Evolutionary conservation across 768 basidiomycete genomes (phyloP), one percentile per base, ranked within the genome.

Genomic region (Hygrophorus russula): DNA sequence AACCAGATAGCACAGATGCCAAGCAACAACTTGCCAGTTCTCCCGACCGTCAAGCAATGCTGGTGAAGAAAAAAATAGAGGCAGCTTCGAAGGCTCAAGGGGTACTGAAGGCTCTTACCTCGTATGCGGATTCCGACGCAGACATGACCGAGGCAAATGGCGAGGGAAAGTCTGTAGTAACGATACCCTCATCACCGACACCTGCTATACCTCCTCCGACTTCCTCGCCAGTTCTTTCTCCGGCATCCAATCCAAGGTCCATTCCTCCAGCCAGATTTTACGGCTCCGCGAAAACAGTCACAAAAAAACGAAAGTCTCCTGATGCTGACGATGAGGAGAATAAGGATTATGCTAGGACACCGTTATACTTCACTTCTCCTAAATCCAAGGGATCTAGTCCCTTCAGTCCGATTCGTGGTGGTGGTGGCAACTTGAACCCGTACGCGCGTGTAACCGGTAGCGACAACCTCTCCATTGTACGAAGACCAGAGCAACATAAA

Each of bases 41-140:
- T 11, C 15, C 38, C 7, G 77, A 81, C 45, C 78, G 77, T 6
- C 77, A 78, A 56, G 73, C 78, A 7, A 59, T 61, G 30, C 49
- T 57, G 15, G 52, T 80, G 41, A 72, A 73, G 58, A 70, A 61
- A 55, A 80, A 73, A 57, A 80, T 79, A 30, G 63, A 65, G 12
- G 68, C 69, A 17, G 54, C 34, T 31, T 38, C 45, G 42, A 57
- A 57, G 14, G 67, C 67, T 30, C 56, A 12, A 13, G 12, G 29
- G 12, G 27, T 24, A 24, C 38, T 46, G 13, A 12, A 27, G 18
- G 31, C 9, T 31, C 35, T 47, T 15, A 33, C 36, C 45, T 44
- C 51, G 50, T 34, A 41, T 47, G 27, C 46, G 53, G 3, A 15
- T n/a, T 32, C 29, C 24, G 36, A 19, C 27, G 37, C 19, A 2